Conservation (phyloP, 164 flowering plant genomes). For the Aristolochia contorta region DNA sequence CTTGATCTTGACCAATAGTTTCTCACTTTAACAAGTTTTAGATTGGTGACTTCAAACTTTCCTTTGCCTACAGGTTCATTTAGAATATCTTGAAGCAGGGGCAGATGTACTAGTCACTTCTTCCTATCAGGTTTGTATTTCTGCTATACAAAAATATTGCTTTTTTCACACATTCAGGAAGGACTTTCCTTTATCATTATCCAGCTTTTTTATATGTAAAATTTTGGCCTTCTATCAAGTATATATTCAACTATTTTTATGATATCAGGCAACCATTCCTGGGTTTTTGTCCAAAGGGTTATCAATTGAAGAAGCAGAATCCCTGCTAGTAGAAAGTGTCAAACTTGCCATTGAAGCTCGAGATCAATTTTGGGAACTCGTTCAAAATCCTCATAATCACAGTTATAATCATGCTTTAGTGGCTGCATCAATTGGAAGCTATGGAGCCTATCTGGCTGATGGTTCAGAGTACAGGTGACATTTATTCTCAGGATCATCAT, state of each 20-base stretch:
- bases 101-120: constrained; percentile 15
- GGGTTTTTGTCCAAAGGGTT: constrained; percentile 75
- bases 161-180: not conserved
- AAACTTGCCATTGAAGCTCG: constrained; percentile 70
- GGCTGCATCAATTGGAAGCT: constrained; percentile 94
- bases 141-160: too few species aligned
- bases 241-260: not conserved
- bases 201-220: not conserved
- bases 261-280: constrained; percentile 64
- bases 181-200: too few species aligned
- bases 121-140: constrained; percentile 11
- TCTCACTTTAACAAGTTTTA: not conserved
- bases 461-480: constrained; percentile 88
- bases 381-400: constrained; percentile 15
- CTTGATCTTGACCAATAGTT: not conserved
- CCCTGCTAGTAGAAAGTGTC: constrained; percentile 53
- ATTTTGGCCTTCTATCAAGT: not conserved
- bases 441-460: constrained; percentile 97
- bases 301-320: constrained; percentile 54
- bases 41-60: not conserved
- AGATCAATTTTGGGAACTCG: constrained; percentile 56
- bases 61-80: constrained; percentile 8
- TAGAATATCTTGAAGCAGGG: constrained; percentile 17
- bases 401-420: constrained; percentile 54
- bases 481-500: not conserved